Conservation (phyloP, 371 early-diverging fungal species). For the Lichtheimia corymbifera region DNA sequence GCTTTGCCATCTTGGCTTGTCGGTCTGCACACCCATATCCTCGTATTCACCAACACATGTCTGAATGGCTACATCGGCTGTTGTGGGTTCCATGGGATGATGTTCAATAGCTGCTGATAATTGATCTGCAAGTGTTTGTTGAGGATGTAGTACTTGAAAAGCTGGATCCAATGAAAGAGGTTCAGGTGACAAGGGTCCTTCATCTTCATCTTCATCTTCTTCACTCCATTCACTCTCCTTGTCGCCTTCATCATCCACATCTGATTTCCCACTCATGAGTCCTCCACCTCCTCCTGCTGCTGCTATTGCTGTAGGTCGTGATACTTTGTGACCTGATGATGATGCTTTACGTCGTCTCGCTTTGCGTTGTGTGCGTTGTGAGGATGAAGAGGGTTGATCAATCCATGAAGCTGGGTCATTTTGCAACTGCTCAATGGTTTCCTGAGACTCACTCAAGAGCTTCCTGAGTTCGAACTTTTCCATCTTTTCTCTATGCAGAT, state of each 20-base stretch:
- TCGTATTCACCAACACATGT: neutral
- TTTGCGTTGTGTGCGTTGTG: neutral
- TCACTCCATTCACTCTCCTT: neutral
- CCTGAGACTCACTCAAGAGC: conserved; percentile 64
- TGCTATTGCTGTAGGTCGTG: neutral
- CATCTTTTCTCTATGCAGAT: conserved; percentile 47
- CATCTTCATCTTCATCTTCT: neutral
- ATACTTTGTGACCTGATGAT: neutral
- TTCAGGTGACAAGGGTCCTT: too few relatives aligned
- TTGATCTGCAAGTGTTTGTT: too few relatives aligned
- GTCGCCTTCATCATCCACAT: neutral
- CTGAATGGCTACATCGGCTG: neutral
- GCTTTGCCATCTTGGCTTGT: too few relatives aligned
- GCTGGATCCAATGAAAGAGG: too few relatives aligned
- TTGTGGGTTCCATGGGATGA: too few relatives aligned
- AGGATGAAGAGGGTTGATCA: neutral
- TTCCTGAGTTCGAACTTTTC: conserved; percentile 67
- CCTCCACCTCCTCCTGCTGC: neutral
- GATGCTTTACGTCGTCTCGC: neutral
- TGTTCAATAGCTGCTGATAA: too few relatives aligned
- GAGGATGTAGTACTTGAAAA: too few relatives aligned
- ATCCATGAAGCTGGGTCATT: conserved; percentile 38
- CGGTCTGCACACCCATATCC: neutral
- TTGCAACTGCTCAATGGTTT: conserved; percentile 61
- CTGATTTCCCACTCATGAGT: neutral